Evolutionary conservation across 1,284 basidiomycete species (phyloP), one percentile per base, ranked within the genome.

Genomic region (Trametes polyzona): DNA sequence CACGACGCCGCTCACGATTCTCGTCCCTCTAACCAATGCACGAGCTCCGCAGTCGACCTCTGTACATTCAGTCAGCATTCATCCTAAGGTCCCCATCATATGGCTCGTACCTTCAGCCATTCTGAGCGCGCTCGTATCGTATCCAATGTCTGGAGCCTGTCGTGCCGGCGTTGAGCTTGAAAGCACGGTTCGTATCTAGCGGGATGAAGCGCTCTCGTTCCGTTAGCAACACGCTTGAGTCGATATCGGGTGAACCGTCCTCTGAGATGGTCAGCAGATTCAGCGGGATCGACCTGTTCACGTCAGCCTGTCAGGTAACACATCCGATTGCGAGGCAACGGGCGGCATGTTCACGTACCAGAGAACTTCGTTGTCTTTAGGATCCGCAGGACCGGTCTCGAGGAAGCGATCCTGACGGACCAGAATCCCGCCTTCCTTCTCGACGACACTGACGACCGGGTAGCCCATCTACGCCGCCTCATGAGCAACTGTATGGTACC

Each of bases 401-500:
- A 98, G 78, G 83, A 97, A 98, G n/a, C 96, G 87, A 73, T 97
- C 93, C 75, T 98, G 96, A 37, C 88, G 87, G 47, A 95, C 78
- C 55, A 76, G 77, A 63, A 96, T 87, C 14, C 87, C 86, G 42
- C 83, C 83, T 1, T 77, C 73, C 7, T 77, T 81, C 73, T 97
- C 95, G 0, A 85, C 88, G 42, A 98, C 93, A 17, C 86, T 91
- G 47, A 98, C 73, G 24, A 98, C 87, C 5, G 95, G 95, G 77
- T 88, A 95, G 29, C 93, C 93, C 60, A 89, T 86, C 84, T 43
- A 14, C 16, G 12, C 26, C 23, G 23, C 6, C 9, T 23, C 10
- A 12, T 41, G 4, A 26, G 21, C 9, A 12, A 10, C 16, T 16
- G 16, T 8, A 4, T 36, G 35, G 3, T 8, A 3, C 35, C 16